A percentile compares a stretch with the other conserved stretches of the same genome.
phyloP scores from a whole-genome alignment of 2,329 filamentous ascomycete species.

The Didymella arachidicola region DNA sequence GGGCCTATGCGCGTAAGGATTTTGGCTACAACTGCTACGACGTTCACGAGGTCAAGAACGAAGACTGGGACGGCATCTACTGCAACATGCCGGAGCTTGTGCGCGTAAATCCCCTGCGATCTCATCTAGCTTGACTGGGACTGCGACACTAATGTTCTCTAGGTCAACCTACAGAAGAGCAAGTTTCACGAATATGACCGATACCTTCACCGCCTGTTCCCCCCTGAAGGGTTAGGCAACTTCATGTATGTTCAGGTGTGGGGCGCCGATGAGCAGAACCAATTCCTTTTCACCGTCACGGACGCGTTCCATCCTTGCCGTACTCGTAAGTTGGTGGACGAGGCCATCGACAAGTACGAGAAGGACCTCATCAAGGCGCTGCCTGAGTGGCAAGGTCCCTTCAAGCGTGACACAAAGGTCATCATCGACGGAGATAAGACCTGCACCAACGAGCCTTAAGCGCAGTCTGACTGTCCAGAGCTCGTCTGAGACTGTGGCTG shows the following conservation, averaged over 20 bases:
- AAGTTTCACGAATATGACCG: background rate
- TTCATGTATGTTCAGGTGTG: constrained; percentile 5
- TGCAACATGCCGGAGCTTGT: constrained; percentile 11
- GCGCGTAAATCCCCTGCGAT: background rate
- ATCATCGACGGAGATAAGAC: constrained; percentile 1
- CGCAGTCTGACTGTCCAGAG: background rate
- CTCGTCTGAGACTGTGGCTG: background rate
- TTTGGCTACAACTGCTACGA: constrained; percentile 7
- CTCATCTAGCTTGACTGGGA: too few species aligned
- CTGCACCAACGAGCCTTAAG: background rate
- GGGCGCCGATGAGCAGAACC: background rate
- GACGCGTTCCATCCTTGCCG: constrained; percentile 5
- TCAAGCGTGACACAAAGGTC: constrained; percentile 1
- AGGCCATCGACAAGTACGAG: constrained; percentile 4
- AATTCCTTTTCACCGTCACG: background rate
- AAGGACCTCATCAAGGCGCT: background rate
- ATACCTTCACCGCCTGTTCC: background rate
- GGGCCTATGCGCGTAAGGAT: background rate
- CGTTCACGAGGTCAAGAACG: background rate
- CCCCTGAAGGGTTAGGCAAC: background rate
- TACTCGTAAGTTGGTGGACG: constrained; percentile 1
- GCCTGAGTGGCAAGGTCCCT: background rate
- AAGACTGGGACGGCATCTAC: background rate
- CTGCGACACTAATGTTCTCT: background rate
- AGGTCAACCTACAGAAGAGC: constrained; percentile 2